Base-by-base conservation (phyloP, 768 basidiomycete genomes). In the Butyriboletus loyo region DNA sequence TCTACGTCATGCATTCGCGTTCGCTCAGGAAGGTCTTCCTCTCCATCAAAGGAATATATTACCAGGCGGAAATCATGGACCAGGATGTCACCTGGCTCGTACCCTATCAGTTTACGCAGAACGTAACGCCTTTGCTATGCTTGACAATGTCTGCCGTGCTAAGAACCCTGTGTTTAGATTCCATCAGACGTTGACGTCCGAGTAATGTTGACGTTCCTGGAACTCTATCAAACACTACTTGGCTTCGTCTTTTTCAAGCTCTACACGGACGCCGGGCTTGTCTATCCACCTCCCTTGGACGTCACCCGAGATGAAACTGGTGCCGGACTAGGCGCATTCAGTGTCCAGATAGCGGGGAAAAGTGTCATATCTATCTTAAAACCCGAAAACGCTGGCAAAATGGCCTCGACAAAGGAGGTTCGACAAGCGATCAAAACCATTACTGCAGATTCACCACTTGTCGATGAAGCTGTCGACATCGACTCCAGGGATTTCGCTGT, bases 31-130 rank as follows among this genome's bases (percentile, higher is more conserved):
- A 97, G 71, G 85, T 87, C 28, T 99, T 99, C 73, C 76, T 99
- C 50, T 94, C 92, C 37, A 96, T 99, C 71, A 98, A 98, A 73
- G 97, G 97, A 36, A 84, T 99, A 40, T 99, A 98, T 72, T 98
- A 95, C 70, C 95, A 98, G 72, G 95, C 92, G 9, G 91, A 96
- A 67, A 79, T 98, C 24, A 86, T 93, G 78, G 94, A 91, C 56
- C 90, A 98, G 72, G 85, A 80, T 28, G 81, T 98, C 40, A 95
- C 88, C 34, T 99, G 97, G 97, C 83, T 98, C 28, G 90, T 97
- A 19, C 95, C 96, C 1, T 98, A 97, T 70, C 91, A 92, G 65
- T 99, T 99, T 72, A 95, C 94, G 2, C 97, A 99, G 74, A 86
- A 80, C 59, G 94, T 97, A 63, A 50, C 83, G 71, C 19, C 22